Conservation (phyloP, 1,139 yeast genomes). For the Yamadazyma diospyri region DNA sequence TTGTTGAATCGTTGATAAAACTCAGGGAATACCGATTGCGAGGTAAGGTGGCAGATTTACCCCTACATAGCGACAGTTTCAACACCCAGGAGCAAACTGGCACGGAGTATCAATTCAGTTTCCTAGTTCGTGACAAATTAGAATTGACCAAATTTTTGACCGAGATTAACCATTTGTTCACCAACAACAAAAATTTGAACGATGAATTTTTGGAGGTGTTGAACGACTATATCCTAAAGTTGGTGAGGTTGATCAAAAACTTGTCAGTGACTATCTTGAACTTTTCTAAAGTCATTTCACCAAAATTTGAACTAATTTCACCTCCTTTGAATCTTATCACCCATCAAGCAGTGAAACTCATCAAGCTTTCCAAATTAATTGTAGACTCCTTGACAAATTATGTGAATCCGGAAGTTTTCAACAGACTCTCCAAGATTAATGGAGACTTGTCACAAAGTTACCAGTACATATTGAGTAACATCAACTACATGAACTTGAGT, state of each 20-base stretch:
- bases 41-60: neutral
- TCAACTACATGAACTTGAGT: slow-evolving; percentile 28
- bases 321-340: slow-evolving; percentile 36
- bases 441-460: slow-evolving; percentile 36
- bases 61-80: slow-evolving; percentile 4
- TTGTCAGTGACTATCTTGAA: slow-evolving; percentile 36
- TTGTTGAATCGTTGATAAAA: slow-evolving; percentile 18
- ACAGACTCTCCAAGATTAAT: slow-evolving; percentile 32
- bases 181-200: slow-evolving; percentile 15
- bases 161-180: slow-evolving; percentile 14
- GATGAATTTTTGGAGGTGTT: slow-evolving; percentile 42
- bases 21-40: slow-evolving; percentile 12
- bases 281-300: slow-evolving; percentile 24
- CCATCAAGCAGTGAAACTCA: slow-evolving; percentile 33
- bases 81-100: slow-evolving; percentile 4
- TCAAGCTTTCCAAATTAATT: slow-evolving; percentile 33
- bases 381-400: slow-evolving; percentile 26
- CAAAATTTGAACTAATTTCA: slow-evolving; percentile 18
- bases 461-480: slow-evolving; percentile 30
- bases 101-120: slow-evolving; percentile 8
- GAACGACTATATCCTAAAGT: slow-evolving; percentile 46
- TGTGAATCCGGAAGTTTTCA: slow-evolving; percentile 23
- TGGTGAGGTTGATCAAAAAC: slow-evolving; percentile 42
- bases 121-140: slow-evolving; percentile 20
- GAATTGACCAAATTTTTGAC: slow-evolving; percentile 16